A percentile compares a stretch with the other conserved stretches of the same genome.
phyloP scores from a whole-genome alignment of 2,329 filamentous ascomycete genomes.

The Colletotrichum siamense region DNA sequence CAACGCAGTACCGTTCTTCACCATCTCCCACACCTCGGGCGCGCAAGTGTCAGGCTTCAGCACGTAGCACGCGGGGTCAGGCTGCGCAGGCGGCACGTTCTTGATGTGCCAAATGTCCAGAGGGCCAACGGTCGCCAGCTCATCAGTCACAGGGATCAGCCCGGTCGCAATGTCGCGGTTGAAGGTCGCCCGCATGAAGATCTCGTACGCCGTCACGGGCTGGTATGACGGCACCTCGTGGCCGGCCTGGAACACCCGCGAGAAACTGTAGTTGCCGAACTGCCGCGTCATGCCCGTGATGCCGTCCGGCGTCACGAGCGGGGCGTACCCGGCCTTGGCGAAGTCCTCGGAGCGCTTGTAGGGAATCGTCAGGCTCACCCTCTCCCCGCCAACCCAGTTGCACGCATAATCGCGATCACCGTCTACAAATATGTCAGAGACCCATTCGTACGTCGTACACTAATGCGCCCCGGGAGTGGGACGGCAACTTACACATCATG shows the following conservation, averaged over 20 bases:
- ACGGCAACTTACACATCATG: slow-evolving; percentile 53
- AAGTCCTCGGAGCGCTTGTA: slow-evolving; percentile 49
- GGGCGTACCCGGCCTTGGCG: slow-evolving; percentile 66
- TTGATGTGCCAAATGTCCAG: slow-evolving; percentile 49
- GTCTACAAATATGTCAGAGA: slow-evolving; percentile 31
- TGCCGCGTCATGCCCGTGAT: slow-evolving; percentile 73
- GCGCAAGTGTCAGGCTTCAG: slow-evolving; percentile 62
- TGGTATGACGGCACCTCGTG: slow-evolving; percentile 61
- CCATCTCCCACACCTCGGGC: slow-evolving; percentile 54
- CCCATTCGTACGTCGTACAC: background rate
- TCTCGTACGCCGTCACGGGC: slow-evolving; percentile 51
- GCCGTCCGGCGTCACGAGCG: slow-evolving; percentile 67
- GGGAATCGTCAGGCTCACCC: slow-evolving; percentile 61
- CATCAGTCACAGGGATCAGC: slow-evolving; percentile 45
- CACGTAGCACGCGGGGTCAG: slow-evolving; percentile 63
- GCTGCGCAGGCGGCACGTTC: slow-evolving; percentile 50
- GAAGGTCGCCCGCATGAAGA: slow-evolving; percentile 58
- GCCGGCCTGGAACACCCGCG: slow-evolving; percentile 62
- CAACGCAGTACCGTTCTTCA: slow-evolving; percentile 55
- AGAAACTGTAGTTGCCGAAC: slow-evolving; percentile 70
- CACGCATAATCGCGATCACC: slow-evolving; percentile 50
- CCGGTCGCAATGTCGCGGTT: slow-evolving; percentile 57
- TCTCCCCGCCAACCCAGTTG: slow-evolving; percentile 67
- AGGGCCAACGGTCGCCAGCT: slow-evolving; percentile 32
- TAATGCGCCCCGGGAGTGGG: background rate